Conservation (phyloP, 1,284 basidiomycete species). For the Clitocybe nebularis region DNA sequence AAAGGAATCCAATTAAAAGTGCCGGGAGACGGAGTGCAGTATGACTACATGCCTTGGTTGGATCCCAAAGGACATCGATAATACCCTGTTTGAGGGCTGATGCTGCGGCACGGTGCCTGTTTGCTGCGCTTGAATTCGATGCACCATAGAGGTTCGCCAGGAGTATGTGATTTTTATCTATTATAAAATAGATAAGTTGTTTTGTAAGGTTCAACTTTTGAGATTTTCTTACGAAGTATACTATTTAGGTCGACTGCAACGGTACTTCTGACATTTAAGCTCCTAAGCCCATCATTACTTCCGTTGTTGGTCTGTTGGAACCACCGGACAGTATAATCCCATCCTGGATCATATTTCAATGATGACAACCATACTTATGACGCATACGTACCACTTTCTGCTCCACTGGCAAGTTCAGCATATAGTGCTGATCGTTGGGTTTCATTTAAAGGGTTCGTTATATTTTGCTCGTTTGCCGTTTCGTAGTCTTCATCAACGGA, state of each 20-base stretch:
- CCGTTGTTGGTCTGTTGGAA: constrained; percentile 45
- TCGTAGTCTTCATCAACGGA: constrained; percentile 74
- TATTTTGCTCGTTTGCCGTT: constrained; percentile 64
- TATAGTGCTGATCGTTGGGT: constrained; percentile 68
- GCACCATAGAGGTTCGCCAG: constrained; percentile 63
- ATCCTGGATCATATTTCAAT: constrained; percentile 23
- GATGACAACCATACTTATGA: neutral
- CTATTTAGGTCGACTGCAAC: constrained; percentile 83
- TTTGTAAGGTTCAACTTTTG: neutral
- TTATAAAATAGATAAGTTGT: neutral
- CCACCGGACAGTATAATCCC: constrained; percentile 46
- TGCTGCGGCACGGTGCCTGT: constrained; percentile 58
- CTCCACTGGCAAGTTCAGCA: constrained; percentile 84
- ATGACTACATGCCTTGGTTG: constrained; percentile 40
- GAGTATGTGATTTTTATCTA: constrained; percentile 62
- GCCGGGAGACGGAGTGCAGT: neutral
- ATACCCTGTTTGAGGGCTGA: constrained; percentile 61
- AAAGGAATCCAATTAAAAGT: constrained; percentile 1
- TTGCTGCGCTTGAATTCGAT: constrained; percentile 41
- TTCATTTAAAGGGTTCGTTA: constrained; percentile 55
- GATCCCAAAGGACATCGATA: constrained; percentile 86
- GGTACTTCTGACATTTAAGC: constrained; percentile 67
- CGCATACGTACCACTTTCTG: constrained; percentile 61
- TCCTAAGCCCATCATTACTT: constrained; percentile 54
- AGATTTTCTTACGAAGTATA: constrained; percentile 64